Base-by-base conservation (phyloP, 1,284 basidiomycete species). In the Moesziomyces sp. region DNA sequence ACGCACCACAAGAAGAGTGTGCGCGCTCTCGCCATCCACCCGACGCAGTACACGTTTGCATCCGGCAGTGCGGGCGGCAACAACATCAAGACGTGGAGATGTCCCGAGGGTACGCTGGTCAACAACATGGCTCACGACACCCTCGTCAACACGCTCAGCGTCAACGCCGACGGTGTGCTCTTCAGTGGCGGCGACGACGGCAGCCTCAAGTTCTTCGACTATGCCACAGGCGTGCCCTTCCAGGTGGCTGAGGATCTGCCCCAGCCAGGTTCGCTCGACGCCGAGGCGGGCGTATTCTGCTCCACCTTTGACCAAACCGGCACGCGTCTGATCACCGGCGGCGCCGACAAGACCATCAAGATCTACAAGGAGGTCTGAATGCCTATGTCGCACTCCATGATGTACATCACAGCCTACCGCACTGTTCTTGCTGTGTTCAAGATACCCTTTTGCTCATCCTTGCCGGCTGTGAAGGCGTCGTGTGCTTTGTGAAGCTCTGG, bases 81-180 rank as follows among this genome's bases (percentile, higher is more conserved):
- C 87, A 98, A 98, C 85, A 97, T 99, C 87, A 99, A 99, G 85
- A 97, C 97, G 84, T 99, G 96, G 96, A 95, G 96, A 81, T 98
- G 93, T 80, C 96, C 96, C 13, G 94, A 98, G 72, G 97, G 97
- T 44, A 86, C 89, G 1, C 96, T 99, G 76, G 93, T 98, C 9
- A 97, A 97, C 86, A 97, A 98, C 85, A 88, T 90, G 55, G 94
- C 95, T 0, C 96, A 98, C 84, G 94, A 97, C 72, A 93, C 94
- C 1, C 97, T 98, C 85, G 93, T 99, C 87, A 99, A 99, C 85
- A 96, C 94, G 21, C 84, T 99, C 59, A 91, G 91, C 21, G 92
- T 97, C 72, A 99, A 98, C 83, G 88, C 92, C 23, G 96, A 99
- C 76, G 95, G 96, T 21, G 96, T 98, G 40, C 90, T 98, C 84